A percentile compares a stretch with the other conserved stretches of the same genome.
Conservation (phyloP, 2,329 filamentous ascomycete genomes). For the Fusarium bactridioides region DNA sequence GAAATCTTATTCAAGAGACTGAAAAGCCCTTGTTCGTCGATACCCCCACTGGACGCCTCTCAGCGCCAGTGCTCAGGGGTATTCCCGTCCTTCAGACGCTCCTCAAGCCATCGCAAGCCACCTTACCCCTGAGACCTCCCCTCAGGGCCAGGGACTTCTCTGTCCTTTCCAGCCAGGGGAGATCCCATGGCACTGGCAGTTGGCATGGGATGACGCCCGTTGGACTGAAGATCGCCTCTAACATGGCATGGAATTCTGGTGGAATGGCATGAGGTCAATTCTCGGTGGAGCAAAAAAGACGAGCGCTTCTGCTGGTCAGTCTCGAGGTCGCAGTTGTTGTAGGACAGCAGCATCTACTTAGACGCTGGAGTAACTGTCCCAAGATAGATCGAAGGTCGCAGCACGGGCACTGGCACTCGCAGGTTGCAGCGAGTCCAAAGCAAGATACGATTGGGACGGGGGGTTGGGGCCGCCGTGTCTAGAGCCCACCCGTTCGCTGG, state of each 20-base stretch:
- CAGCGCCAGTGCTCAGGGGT: conserved; percentile 40
- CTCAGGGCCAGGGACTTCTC: conserved; percentile 16
- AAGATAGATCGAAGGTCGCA: conserved; percentile 10
- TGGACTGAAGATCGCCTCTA: conserved; percentile 32
- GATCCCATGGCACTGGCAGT: conserved; percentile 31
- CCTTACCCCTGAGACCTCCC: conserved; percentile 11
- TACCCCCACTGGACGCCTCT: conserved; percentile 40
- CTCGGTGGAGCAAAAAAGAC: background rate
- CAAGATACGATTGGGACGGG: conserved; percentile 20
- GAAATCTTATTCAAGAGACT: conserved; percentile 20
- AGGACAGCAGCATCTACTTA: conserved; percentile 4
- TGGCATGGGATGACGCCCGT: conserved; percentile 30
- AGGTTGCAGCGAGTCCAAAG: conserved; percentile 21
- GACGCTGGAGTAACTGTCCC: conserved; percentile 30
- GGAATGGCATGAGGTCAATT: conserved; percentile 30
- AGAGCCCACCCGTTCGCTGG: conserved; percentile 41
- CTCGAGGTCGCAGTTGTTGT: conserved; percentile 28
- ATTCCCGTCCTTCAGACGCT: conserved; percentile 31
- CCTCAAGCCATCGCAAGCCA: conserved; percentile 23
- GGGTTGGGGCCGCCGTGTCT: conserved; percentile 26
- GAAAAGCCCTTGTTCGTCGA: conserved; percentile 22
- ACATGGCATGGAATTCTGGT: conserved; percentile 36
- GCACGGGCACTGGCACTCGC: background rate
- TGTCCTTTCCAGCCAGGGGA: conserved; percentile 23
- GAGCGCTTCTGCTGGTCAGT: conserved; percentile 32